Evolutionary conservation across 305 asterid genomes (phyloP), one percentile per base, ranked within the genome.

Genomic region (Solanum hybrid): DNA sequence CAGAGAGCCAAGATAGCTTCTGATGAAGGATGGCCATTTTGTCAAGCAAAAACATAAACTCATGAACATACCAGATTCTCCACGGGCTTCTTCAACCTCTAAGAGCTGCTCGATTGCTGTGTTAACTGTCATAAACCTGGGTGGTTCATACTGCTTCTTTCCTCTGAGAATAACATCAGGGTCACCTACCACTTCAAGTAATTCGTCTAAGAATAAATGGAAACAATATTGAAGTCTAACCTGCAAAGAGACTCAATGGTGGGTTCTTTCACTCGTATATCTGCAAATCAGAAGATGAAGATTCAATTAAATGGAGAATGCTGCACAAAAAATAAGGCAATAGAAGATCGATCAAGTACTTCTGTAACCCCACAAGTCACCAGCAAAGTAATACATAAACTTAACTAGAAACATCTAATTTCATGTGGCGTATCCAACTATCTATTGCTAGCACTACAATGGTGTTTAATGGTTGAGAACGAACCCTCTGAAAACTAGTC

Each of bases 191-290:
- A 17, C 34, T 72, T 86, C 88, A 90, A 88, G 80, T 36, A 60
- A 88, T 64, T 79, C 38, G 79, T 9, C 46, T n/a, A 51, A n/a
- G 35, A 90, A 89, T 3, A 26, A 32, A 80, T 27, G 60, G 64
- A 66, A 69, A 11, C 79, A 36, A 88, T 64, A 77, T 34, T 87
- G 71, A 38, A 69, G 20, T 89, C 94, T 88, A 91, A 97, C 99
- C 99, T 97, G 96, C 97, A 94, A 91, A 96, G 91, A 82, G 99
- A 95, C 94, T 97, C 98, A 22, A 96, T 90, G 40, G 97, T 88
- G 66, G 98, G 99, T 88, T 96, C 99, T 91, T 95, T 97, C 91
- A 96, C 99, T 87, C 93, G 92, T 89, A 96, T 95, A 94, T 97
- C 99, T 96, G 93, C 93, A 92, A 87, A 89, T 40, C 35, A 91